phyloP scores from a whole-genome alignment of 129 eudicot species.

The Deinandra increscens region DNA sequence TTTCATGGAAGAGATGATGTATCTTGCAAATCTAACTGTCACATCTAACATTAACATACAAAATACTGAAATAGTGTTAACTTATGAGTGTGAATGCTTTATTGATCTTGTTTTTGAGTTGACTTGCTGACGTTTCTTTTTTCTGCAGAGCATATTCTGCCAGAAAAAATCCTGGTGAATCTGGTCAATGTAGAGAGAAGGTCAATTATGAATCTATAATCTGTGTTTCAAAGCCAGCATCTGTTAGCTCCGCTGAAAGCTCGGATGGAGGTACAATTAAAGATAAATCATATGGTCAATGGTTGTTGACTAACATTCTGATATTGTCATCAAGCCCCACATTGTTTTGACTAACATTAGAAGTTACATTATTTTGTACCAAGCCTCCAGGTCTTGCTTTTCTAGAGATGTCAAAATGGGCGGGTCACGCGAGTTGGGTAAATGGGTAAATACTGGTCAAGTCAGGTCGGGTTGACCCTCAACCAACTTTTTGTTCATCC shows the following conservation, averaged over 20 bases:
- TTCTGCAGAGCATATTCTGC: constrained; percentile 37
- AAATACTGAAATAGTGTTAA: neutral
- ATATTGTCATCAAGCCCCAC: constrained; percentile 3
- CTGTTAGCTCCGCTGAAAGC: constrained; percentile 61
- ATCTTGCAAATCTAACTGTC: neutral
- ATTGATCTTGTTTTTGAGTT: constrained; percentile 9
- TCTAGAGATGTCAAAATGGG: constrained; percentile 2
- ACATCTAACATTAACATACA: neutral
- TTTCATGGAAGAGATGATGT: neutral
- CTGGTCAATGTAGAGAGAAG: constrained; percentile 42
- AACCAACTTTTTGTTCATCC: neutral
- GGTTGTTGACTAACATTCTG: neutral
- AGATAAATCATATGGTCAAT: constrained; percentile 12
- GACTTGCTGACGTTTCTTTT: constrained; percentile 17
- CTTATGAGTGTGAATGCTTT: constrained; percentile 2
- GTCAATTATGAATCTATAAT: constrained; percentile 42
- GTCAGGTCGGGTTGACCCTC: neutral
- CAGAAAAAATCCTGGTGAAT: constrained; percentile 21
- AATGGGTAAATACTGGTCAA: neutral
- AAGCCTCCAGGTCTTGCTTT: neutral
- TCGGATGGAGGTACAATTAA: constrained; percentile 51
- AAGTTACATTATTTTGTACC: neutral
- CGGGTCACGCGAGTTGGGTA: neutral
- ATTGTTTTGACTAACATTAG: too few species aligned
- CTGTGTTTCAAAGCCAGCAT: constrained; percentile 54